Base-by-base conservation (phyloP, 305 asterid species). In the Fraxinus greggii region DNA sequence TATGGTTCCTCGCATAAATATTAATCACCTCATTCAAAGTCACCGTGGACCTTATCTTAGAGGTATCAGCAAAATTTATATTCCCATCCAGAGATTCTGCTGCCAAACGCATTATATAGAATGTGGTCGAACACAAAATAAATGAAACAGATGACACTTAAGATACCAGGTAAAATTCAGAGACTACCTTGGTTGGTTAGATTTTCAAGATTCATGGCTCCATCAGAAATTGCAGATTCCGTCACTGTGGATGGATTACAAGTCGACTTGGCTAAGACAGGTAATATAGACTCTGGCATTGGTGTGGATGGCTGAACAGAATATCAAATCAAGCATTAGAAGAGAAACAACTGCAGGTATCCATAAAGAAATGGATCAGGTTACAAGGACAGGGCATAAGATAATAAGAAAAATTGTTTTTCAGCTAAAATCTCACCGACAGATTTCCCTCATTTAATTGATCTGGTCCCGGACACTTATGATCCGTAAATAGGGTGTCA, bases 401-500 rank as follows among this genome's bases (percentile, higher is more conserved):
- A 65, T 67, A 45, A 17, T 72, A 75, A 45, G 15, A 63, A 24
- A 76, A 76, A 32, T 33, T 38, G 45, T 72, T 48, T 63, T 33
- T 42, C 67, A 40, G 61, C 74, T 61, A 38, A 77, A 61, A 65
- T 59, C 86, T 78, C 84, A 91, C 97, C 82, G 48, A 3, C 10
- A 85, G 82, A 80, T 45, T 72, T 73, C 84, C 87, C 56, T 61
- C 78, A 35, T 36, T 77, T 54, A 85, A 67, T 76, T 83, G 90
- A 84, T 89, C 92, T 10, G 88, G 87, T 77, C 82, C 88, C 0
- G 86, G 86, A 79, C 98, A 94, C 85, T 83, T 87, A 79, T 94
- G 98, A 88, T 94, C 98, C 9, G 83, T 83, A 79, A 92, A 91
- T 65, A 94, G 92, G 29, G 93, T 89, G 74, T 84, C 84, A 1